Conservation (phyloP, 2,329 filamentous ascomycete species). For the Calonectria hongkongensis region DNA sequence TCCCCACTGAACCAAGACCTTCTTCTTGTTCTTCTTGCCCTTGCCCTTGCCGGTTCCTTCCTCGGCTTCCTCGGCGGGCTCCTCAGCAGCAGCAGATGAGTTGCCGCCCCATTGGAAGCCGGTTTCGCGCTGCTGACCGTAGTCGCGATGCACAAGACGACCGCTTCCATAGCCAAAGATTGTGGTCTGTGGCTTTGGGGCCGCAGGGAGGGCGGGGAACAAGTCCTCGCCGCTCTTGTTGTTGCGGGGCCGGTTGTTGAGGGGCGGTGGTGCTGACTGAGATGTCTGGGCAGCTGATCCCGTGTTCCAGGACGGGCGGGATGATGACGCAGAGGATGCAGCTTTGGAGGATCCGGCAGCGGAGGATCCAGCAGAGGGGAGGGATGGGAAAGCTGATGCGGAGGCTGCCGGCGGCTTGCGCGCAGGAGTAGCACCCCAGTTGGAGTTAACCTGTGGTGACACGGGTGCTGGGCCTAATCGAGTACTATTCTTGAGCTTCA, state of each 20-base stretch:
- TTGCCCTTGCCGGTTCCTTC: constrained; percentile 66
- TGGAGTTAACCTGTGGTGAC: constrained; percentile 44
- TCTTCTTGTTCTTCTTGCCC: constrained; percentile 76
- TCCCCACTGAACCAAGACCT: constrained; percentile 78
- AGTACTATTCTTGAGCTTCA: constrained; percentile 77
- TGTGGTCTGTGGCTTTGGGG: constrained; percentile 79
- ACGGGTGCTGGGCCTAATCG: constrained; percentile 62
- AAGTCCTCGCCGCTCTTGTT: constrained; percentile 70
- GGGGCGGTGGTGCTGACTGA: constrained; percentile 52
- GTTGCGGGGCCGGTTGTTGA: constrained; percentile 44
- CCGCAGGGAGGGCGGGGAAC: constrained; percentile 89
- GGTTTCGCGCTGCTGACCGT: constrained; percentile 66
- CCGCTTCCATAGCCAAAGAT: constrained; percentile 77
- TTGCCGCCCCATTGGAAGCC: constrained; percentile 72
- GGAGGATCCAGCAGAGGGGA: constrained; percentile 55
- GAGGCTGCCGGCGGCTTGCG: constrained; percentile 54
- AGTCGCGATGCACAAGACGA: constrained; percentile 72
- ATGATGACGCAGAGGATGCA: constrained; percentile 48
- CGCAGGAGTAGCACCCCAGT: constrained; percentile 50
- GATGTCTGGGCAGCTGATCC: constrained; percentile 55
- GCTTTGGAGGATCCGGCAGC: constrained; percentile 28
- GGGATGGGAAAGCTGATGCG: constrained; percentile 66
- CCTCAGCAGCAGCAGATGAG: constrained; percentile 53
- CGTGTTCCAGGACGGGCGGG: constrained; percentile 57
- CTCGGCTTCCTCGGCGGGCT: constrained; percentile 51